Percentiles rank a stretch among this genome's conserved stretches.
Conservation (phyloP, 805 yeast genomes). For the Torulaspora microellipsoides region DNA sequence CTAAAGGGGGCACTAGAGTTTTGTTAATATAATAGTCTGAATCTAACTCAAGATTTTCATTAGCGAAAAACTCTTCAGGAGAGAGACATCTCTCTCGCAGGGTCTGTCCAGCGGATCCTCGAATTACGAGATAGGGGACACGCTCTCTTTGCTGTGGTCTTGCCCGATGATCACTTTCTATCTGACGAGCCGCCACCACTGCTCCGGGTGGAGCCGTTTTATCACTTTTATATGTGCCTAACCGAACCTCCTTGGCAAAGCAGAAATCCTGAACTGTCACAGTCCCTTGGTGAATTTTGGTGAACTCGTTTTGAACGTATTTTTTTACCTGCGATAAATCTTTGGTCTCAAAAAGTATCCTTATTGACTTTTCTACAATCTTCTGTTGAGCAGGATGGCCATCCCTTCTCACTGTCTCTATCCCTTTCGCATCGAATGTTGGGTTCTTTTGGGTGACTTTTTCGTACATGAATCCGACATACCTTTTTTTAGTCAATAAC, state of each 20-base stretch:
- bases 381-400: conserved; percentile 91
- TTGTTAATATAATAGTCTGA: conserved; percentile 80
- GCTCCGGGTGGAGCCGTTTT: conserved; percentile 89
- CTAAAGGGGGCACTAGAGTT: conserved; percentile 85
- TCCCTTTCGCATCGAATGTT: conserved; percentile 90
- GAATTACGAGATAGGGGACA: conserved; percentile 77
- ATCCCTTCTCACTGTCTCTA: conserved; percentile 90
- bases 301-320: conserved; percentile 63
- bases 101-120: conserved; percentile 50
- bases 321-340: conserved; percentile 67
- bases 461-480: conserved; percentile 83
- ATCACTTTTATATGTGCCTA: conserved; percentile 77
- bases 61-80: conserved; percentile 64
- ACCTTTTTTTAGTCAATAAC: conserved; percentile 78
- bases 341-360: conserved; percentile 63
- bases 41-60: conserved; percentile 50
- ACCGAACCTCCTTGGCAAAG: conserved; percentile 83
- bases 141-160: conserved; percentile 88
- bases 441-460: conserved; percentile 50
- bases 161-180: conserved; percentile 60
- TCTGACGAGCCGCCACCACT: conserved; percentile 58
- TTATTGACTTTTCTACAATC: conserved; percentile 65
- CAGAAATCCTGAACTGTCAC: conserved; percentile 78
- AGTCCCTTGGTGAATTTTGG: conserved; percentile 55
- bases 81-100: conserved; percentile 74